These are phyloP conservation scores for Gracilaria vermiculophylla DNA, from an alignment of 23 red algal species.

Conservation along the genomic window DNA sequence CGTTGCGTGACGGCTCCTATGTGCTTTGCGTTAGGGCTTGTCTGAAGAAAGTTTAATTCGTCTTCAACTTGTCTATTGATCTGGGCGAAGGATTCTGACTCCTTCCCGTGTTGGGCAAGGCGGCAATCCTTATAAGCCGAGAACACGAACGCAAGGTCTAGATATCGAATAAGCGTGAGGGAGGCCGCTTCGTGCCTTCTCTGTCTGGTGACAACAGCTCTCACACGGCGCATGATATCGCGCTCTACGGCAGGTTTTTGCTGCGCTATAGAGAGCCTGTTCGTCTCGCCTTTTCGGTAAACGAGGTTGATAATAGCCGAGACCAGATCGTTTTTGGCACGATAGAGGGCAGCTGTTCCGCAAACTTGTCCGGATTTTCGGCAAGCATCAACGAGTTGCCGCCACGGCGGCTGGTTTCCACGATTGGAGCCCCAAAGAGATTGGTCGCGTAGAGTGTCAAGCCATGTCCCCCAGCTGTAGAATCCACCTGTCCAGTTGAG, in stretches of 20 bases:
- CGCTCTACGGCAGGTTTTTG: constrained; percentile 42
- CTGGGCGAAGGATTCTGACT: not conserved
- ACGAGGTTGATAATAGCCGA: constrained; percentile 43
- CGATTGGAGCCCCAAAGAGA: constrained; percentile 18
- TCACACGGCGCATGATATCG: constrained; percentile 43
- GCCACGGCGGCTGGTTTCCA: constrained; percentile 21
- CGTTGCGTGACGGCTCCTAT: constrained; percentile 26
- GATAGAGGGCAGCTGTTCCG: constrained; percentile 59
- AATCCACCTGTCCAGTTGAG: constrained; percentile 49
- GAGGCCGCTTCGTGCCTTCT: constrained; percentile 45
- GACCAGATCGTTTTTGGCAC: constrained; percentile 63
- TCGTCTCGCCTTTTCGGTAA: constrained; percentile 29
- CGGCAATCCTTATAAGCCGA: constrained; percentile 66
- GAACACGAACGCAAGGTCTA: constrained; percentile 61
- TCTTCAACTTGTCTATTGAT: constrained; percentile 30
- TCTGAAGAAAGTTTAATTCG: constrained; percentile 33
- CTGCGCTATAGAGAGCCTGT: not conserved
- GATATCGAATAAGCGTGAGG: constrained; percentile 46
- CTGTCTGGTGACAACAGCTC: constrained; percentile 62
- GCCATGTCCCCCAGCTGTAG: constrained; percentile 62
- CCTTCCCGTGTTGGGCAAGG: not conserved
- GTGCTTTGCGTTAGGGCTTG: constrained; percentile 31
- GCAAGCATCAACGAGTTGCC: constrained; percentile 42
- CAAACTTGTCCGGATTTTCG: constrained; percentile 45
- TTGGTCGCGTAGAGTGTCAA: constrained; percentile 12